phyloP scores from a whole-genome alignment of 129 eudicot genomes.

The Ambrosia trifida region DNA sequence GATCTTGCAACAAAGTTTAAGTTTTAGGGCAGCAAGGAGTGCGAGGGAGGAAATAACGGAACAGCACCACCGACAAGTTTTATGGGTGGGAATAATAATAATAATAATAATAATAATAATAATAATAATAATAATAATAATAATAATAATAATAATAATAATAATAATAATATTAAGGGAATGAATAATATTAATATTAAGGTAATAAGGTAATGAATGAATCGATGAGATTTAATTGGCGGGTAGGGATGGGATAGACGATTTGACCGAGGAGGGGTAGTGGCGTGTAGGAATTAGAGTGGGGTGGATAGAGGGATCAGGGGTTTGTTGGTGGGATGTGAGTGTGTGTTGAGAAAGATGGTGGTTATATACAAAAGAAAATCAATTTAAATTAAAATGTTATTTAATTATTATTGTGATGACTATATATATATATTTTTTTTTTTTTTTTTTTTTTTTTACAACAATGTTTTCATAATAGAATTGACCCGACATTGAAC shows the following conservation, averaged over 20 bases:
- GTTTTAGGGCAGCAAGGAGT: too few species aligned
- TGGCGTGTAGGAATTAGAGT: neutral
- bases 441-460: too few species aligned
- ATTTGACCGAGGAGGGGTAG: neutral
- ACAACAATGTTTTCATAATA: too few species aligned
- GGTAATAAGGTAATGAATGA: neutral
- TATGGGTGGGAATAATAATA: neutral
- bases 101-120: too few species aligned
- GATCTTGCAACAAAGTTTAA: neutral
- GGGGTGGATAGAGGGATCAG: neutral
- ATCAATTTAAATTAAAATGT: neutral
- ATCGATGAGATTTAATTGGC: conserved; percentile 22
- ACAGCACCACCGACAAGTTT: conserved; percentile 44
- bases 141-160: too few species aligned
- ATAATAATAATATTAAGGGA: neutral
- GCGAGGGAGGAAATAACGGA: too few species aligned
- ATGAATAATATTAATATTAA: neutral
- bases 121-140: too few species aligned
- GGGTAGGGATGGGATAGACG: conserved; percentile 20
- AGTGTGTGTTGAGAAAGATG: neutral
- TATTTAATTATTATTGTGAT: too few species aligned
- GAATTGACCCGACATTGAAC: too few species aligned
- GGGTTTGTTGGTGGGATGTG: neutral
- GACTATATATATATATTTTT: too few species aligned
- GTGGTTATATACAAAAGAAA: neutral